Percentiles rank a stretch among this genome's conserved stretches.
These are phyloP conservation scores for Huntiella bhutanensis DNA, from an alignment of 2,329 filamentous ascomycete species.

Conservation along the genomic window DNA sequence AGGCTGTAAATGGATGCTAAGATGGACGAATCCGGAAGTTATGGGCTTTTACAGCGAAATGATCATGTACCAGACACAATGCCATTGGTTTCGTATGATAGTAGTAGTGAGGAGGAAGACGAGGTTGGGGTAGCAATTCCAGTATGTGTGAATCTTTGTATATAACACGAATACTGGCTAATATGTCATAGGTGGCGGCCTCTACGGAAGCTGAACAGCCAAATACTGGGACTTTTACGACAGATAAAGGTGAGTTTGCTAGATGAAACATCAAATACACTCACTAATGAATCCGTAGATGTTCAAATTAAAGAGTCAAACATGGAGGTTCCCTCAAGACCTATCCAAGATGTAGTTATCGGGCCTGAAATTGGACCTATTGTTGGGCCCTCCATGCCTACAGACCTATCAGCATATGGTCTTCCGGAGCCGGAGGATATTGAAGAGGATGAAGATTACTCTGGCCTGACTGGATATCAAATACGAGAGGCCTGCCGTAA, in stretches of 20 bases:
- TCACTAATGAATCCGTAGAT: neutral
- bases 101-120: constrained; percentile 32
- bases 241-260: too few species aligned
- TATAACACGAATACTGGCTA: neutral
- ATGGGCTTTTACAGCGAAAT: neutral
- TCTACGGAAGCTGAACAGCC: neutral
- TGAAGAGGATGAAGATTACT: constrained; percentile 7
- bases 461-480: constrained; percentile 45
- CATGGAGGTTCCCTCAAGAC: neutral
- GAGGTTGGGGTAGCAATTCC: constrained; percentile 6
- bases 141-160: constrained; percentile 1
- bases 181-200: neutral
- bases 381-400: constrained; percentile 11
- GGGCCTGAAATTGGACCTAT: constrained; percentile 2
- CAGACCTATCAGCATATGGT: constrained; percentile 3
- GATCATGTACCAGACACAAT: constrained; percentile 17
- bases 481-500: constrained; percentile 46
- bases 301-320: too few species aligned
- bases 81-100: constrained; percentile 30
- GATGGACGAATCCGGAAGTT: neutral
- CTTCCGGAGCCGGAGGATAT: constrained; percentile 14
- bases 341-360: neutral
- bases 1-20: neutral
- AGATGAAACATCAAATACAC: neutral
- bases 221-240: too few species aligned